These are phyloP conservation scores for Kodamaea restingae DNA, from an alignment of 805 yeast genomes.

Conservation along the genomic window DNA sequence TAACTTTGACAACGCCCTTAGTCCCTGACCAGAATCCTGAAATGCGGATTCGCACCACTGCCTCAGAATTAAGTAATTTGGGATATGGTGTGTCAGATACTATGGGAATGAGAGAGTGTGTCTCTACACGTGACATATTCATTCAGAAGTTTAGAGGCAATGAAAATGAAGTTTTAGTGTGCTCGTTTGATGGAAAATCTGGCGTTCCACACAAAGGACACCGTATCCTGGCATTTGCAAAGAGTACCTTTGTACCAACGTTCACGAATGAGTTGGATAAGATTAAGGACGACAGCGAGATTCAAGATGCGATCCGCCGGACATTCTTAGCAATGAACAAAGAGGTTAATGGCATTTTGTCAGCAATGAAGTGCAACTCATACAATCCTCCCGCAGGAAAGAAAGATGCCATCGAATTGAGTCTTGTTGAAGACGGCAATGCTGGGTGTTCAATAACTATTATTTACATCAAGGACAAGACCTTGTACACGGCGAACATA, in stretches of 20 bases:
- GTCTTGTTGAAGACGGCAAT: conserved; percentile 58
- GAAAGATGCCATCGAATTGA: conserved; percentile 44
- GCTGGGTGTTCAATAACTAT: conserved; percentile 87
- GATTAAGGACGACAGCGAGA: conserved; percentile 38
- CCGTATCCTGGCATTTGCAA: conserved; percentile 66
- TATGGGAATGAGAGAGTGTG: conserved; percentile 60
- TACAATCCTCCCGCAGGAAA: conserved; percentile 25
- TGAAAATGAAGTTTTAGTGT: conserved; percentile 74
- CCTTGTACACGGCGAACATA: conserved; percentile 75
- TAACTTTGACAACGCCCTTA: conserved; percentile 84
- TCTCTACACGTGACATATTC: conserved; percentile 80
- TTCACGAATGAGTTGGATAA: conserved; percentile 65
- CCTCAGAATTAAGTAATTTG: conserved; percentile 68
- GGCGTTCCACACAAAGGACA: conserved; percentile 54
- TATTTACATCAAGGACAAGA: conserved; percentile 67
- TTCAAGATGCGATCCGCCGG: conserved; percentile 74
- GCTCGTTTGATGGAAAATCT: conserved; percentile 80
- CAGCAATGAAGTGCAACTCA: conserved; percentile 40
- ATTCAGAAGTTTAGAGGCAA: conserved; percentile 84
- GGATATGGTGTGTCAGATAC: conserved; percentile 91
- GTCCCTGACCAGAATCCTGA: conserved; percentile 85
- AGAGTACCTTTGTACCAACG: conserved; percentile 62
- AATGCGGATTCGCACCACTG: conserved; percentile 86
- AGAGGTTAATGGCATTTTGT: conserved; percentile 65
- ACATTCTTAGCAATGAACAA: conserved; percentile 77